Percentiles rank a stretch among this genome's conserved stretches.
These are phyloP conservation scores for Chrysoporthe puriensis DNA, from an alignment of 2,329 filamentous ascomycete genomes.

Conservation along the genomic window DNA sequence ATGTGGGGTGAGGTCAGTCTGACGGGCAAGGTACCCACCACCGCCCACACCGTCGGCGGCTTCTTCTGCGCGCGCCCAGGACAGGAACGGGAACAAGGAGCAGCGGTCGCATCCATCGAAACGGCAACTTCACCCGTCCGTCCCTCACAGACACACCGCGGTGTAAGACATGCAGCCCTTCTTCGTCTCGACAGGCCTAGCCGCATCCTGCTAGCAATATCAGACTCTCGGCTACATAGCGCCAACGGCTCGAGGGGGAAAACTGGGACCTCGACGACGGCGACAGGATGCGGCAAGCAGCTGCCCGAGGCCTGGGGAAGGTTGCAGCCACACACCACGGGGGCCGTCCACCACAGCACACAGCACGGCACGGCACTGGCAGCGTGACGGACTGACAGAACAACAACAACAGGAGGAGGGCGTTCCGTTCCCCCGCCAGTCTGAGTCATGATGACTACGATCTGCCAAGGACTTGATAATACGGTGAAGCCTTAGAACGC, in stretches of 20 bases:
- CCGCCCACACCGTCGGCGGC: background rate
- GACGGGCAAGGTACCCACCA: background rate
- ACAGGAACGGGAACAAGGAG: too few species aligned
- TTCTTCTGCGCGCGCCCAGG: background rate
- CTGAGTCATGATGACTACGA: conserved; percentile 12
- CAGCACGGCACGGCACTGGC: background rate
- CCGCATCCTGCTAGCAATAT: too few species aligned
- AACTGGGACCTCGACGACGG: too few species aligned
- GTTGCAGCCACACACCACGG: too few species aligned
- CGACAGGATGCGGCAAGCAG: too few species aligned
- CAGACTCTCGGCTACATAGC: too few species aligned
- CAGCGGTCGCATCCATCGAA: background rate
- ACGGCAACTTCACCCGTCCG: background rate
- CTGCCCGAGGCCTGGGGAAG: too few species aligned
- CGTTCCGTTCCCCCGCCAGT: conserved; percentile 3
- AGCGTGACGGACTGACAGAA: background rate
- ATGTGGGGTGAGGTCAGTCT: conserved; percentile 8
- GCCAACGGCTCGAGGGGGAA: too few species aligned
- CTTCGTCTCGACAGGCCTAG: background rate
- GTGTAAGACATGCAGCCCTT: background rate
- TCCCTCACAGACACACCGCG: background rate
- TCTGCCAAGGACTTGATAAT: background rate
- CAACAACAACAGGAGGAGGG: background rate
- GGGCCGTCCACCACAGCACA: background rate
- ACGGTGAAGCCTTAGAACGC: conserved; percentile 10